Base-by-base conservation (phyloP, 2,329 filamentous ascomycete genomes). In the Aspergillus puulaauensis region DNA sequence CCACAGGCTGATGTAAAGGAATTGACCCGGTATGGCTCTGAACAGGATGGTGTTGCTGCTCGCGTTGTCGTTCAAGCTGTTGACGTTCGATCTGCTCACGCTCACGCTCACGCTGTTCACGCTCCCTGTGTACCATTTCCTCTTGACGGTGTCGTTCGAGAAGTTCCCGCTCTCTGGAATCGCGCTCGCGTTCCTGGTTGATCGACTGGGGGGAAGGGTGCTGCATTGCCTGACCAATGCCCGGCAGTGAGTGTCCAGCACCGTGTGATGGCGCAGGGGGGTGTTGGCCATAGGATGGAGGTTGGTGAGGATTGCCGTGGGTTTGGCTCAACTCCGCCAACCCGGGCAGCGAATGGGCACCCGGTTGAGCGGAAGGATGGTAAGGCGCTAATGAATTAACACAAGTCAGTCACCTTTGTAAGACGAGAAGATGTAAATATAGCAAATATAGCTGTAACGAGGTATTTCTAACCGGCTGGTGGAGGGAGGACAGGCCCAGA, bases 1-100 rank as follows among this genome's bases (percentile, higher is more conserved):
- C 93, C 58, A 97, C 92, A 5, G 93, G 93, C 74, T 98, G 93
- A 75, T 98, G 93, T 67, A 98, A 88, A 54, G 93, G 91, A 54
- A 96, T 90, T 3, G 93, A 91, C 57, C 89, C 91, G 40, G 90
- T 88, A 70, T 90, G 93, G 76, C 89, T 95, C 74, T 97, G 93
- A 70, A 95, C 91, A 24, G 89, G 86, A 59, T 90, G 84, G 51
- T 85, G 83, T 68, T 86, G 87, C 52, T 86, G 83, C 45, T 79
- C 77, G 51, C 77, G 70, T 60, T 86, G 83, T 43, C 83, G 79
- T 62, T 86, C 82, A 56, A 70, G 57, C 53, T 72, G 87, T 70
- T 86, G 83, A 41, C 83, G 79, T 60, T 86, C 83, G 53, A 71
- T 59, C 51, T 73, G 86, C 70, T 50, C 47, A 11, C 47, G 58